phyloP scores from a whole-genome alignment of 139 green algal species.

The Coelastrella sp. region DNA sequence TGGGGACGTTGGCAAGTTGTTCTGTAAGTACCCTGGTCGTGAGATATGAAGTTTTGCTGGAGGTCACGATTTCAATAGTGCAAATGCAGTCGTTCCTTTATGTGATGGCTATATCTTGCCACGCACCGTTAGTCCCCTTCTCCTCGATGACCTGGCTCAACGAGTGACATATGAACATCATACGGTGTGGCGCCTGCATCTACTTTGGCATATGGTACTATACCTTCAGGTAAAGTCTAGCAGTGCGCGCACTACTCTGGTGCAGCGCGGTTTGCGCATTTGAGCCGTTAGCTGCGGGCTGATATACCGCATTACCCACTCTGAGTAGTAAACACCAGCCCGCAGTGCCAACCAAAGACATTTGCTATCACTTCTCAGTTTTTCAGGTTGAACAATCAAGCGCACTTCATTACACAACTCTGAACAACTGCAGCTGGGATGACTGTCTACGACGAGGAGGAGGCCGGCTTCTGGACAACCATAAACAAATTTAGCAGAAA shows the following conservation, averaged over 20 bases:
- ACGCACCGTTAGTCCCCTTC: too few species aligned
- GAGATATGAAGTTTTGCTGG: too few species aligned
- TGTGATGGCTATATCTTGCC: too few species aligned
- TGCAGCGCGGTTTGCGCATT: constrained; percentile 3
- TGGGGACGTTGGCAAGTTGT: too few species aligned
- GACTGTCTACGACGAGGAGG: constrained; percentile 33
- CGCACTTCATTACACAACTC: too few species aligned
- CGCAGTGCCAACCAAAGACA: background rate
- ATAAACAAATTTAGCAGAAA: constrained; percentile 45
- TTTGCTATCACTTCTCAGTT: background rate
- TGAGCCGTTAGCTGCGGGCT: background rate
- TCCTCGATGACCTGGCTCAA: too few species aligned
- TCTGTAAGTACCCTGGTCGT: too few species aligned
- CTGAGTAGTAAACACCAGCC: too few species aligned
- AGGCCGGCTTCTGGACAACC: constrained; percentile 16
- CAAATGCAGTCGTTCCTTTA: too few species aligned
- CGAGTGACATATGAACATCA: too few species aligned
- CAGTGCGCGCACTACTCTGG: background rate
- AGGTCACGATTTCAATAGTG: too few species aligned
- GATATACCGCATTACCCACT: background rate
- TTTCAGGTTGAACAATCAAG: background rate
- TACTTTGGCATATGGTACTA: background rate
- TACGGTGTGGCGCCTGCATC: too few species aligned
- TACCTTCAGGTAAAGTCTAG: background rate
- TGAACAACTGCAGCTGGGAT: background rate